phyloP scores from a whole-genome alignment of 768 basidiomycete genomes.

The Galerina sulciceps region DNA sequence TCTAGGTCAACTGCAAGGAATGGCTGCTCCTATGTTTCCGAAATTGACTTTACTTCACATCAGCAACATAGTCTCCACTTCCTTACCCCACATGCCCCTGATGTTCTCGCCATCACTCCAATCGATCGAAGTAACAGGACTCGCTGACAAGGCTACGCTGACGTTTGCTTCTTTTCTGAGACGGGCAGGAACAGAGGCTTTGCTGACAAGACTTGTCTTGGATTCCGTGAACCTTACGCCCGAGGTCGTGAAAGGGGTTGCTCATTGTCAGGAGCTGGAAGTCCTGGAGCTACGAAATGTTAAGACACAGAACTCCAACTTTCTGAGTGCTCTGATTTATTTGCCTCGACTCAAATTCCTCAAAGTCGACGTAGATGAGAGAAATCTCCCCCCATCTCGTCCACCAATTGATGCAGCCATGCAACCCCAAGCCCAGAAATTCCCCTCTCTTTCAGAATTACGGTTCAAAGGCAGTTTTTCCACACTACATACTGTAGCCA shows the following conservation, averaged over 20 bases:
- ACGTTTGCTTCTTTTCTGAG: background rate
- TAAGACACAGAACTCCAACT: background rate
- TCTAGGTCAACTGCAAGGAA: slow-evolving; percentile 4
- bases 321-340: background rate
- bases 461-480: background rate
- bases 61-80: background rate
- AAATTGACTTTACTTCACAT: background rate
- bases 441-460: background rate
- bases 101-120: slow-evolving; percentile 1
- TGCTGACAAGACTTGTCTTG: background rate
- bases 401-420: background rate
- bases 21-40: background rate
- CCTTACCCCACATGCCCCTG: background rate
- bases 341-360: background rate
- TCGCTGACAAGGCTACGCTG: background rate
- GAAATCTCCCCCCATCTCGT: too few species aligned
- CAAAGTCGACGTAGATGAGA: background rate
- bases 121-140: background rate
- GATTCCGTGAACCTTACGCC: background rate
- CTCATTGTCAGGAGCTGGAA: background rate
- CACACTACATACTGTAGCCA: background rate
- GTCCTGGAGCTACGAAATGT: background rate
- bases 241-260: background rate
- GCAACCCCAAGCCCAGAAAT: too few species aligned
- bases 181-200: background rate